Base-by-base conservation (phyloP, 768 basidiomycete genomes). In the Roridomyces roridus region DNA sequence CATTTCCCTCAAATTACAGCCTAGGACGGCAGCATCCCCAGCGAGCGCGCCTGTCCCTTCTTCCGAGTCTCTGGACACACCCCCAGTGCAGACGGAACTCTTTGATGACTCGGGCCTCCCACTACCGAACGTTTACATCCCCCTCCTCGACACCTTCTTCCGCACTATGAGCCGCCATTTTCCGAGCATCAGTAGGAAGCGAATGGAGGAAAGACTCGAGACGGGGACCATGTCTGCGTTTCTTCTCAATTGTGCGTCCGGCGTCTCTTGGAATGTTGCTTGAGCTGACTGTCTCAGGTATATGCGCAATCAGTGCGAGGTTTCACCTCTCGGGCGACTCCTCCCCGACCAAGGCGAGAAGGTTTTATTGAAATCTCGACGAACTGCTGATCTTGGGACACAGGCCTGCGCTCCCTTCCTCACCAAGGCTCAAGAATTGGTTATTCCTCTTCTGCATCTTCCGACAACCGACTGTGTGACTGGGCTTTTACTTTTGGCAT, bases 211-310 rank as follows among this genome's bases (percentile, higher is more conserved):
- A 35, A 23, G 57, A 14, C 31, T 59, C 8, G 50, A 52, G 31
- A 59, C 57, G n/a, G 45, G 51, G 1, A 59, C 57, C 43, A 59
- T 59, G 52, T 53, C 51, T 20, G 57, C 57, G 21, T 59, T 59
- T 35, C 34, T 59, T 1, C 45, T 59, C n/a, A 59, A 59, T 36
- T 59, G 57, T 59, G 34, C n/a, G n/a, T n/a, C n/a, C n/a, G 17
- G 49, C 8, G 10, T 20, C n/a, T 17, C 54, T 54, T 21, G n/a
- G n/a, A n/a, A 7, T 5, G 5, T 17, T 14, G 7, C 40, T 28
- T 28, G n/a, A 2, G 11, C n/a, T 21, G 8, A 10, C 3, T 20
- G 8, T 17, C 26, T 35, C 29, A 59, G 57, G 57, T 20, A 59
- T 59, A 21, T 59, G 57, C 25, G 57, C 57, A 17, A 29, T 59